Base-by-base conservation (phyloP, 1,139 yeast species). In the Kodamaea suecica region DNA sequence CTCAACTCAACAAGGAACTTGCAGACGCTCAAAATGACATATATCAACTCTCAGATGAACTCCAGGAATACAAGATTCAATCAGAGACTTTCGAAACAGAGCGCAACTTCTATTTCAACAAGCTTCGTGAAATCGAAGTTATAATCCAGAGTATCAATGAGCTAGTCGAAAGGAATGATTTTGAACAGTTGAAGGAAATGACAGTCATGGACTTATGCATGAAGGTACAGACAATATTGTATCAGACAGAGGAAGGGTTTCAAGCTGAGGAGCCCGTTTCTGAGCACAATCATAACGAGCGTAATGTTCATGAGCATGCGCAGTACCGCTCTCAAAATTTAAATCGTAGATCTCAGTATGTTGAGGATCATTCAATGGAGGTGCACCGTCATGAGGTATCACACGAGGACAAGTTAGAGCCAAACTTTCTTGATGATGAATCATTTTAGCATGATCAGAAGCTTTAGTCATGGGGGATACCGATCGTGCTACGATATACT, bases 61-160 rank as follows among this genome's bases (percentile, higher is more conserved):
- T 78, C 28, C 63, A 63, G 19, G 81, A 78, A 42, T 72, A 66
- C 45, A 71, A 69, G 42, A 60, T 70, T 12, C 71, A 78, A 12
- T 67, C 76, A 21, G 79, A 76, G 36, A 75, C 79, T 19, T 66
- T 85, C 39, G 84, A 80, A 49, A 72, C 73, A 61, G 98, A 94
- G 55, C 76, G 97, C 41, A 84, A 86, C 53, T 88, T 92, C 51
- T 92, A 92, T 59, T 92, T 86, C 61, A 82, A 84, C 50, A 92
- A 92, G 61, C 68, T 92, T 36, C 75, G 96, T 42, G 95, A 84
- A 41, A 85, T 92, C 41, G 98, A 92, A 59, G 78, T 87, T 23
- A 61, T 90, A 35, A 76, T 84, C 14, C 88, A 84, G 52, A 73
- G 80, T 23, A 73, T 84, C 11, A 73, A 73, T 37, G 84, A 78